A percentile compares a stretch with the other conserved stretches of the same genome.
phyloP scores from a whole-genome alignment of 2,329 filamentous ascomycete genomes.

The Colletotrichum tropicale region DNA sequence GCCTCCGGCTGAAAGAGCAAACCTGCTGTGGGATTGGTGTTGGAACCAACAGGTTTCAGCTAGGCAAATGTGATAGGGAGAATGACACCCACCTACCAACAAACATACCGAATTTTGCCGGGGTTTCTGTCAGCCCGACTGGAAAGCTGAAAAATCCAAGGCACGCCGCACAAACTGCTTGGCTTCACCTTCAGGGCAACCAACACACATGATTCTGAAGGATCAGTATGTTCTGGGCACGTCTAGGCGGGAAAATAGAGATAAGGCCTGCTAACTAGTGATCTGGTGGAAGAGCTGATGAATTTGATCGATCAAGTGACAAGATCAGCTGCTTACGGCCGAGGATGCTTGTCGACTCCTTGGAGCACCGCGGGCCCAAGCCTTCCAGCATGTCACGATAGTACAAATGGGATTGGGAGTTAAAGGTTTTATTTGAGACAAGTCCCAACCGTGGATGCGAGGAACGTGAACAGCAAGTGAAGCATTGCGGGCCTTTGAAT shows the following conservation, averaged over 20 bases:
- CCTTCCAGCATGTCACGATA: background rate
- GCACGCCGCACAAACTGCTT: background rate
- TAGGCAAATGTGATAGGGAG: background rate
- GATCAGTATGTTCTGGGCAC: background rate
- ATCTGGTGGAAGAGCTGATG: background rate
- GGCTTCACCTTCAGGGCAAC: background rate
- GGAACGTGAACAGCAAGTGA: background rate
- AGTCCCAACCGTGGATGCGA: background rate
- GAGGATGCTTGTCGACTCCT: background rate
- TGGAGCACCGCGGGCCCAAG: background rate
- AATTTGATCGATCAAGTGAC: background rate
- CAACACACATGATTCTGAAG: background rate
- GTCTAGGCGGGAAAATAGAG: background rate
- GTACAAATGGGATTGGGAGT: background rate
- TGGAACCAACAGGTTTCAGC: background rate
- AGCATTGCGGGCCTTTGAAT: background rate
- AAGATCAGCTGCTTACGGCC: background rate
- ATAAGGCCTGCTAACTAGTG: background rate
- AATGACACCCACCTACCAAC: background rate
- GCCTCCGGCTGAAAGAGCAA: background rate
- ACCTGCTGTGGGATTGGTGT: background rate
- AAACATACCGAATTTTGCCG: background rate
- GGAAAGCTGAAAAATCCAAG: background rate
- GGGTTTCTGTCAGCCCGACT: background rate
- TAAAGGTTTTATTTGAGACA: accelerated